These are phyloP conservation scores for Vitis amurensis DNA, from an alignment of 164 flowering plant genomes.

Conservation along the genomic window DNA sequence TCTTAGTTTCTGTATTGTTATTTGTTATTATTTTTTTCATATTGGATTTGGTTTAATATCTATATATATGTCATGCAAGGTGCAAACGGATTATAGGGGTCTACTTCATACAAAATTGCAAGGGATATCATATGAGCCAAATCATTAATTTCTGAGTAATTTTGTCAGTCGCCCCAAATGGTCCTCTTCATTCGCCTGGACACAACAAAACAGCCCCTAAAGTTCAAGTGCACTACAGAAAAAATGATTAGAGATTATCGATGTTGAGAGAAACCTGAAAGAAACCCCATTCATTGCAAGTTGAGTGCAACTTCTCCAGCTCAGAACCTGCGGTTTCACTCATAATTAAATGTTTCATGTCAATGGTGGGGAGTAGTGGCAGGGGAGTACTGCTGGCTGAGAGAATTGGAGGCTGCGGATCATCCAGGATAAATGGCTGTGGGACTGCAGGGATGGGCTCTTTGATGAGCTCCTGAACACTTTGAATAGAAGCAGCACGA, in stretches of 20 bases:
- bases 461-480: slow-evolving; percentile 27
- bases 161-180: too few species aligned
- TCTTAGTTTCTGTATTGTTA: not conserved
- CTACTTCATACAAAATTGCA: too few species aligned
- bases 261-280: slow-evolving; percentile 33
- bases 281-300: slow-evolving; percentile 52
- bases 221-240: too few species aligned
- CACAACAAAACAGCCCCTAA: too few species aligned
- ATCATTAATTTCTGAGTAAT: too few species aligned
- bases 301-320: slow-evolving; percentile 33
- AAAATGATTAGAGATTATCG: not conserved
- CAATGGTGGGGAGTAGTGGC: slow-evolving; percentile 17
- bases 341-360: slow-evolving; percentile 15
- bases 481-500: not conserved
- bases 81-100: too few species aligned
- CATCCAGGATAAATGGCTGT: not conserved
- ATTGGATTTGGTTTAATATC: too few species aligned
- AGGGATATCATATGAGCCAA: too few species aligned
- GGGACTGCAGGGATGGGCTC: slow-evolving; percentile 13
- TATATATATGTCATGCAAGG: too few species aligned
- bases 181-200: too few species aligned
- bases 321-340: slow-evolving; percentile 11
- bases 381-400: not conserved
- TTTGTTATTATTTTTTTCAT: not conserved
- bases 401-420: slow-evolving; percentile 6